phyloP scores from a whole-genome alignment of 1,284 basidiomycete species.

The Porodaedalea pini region DNA sequence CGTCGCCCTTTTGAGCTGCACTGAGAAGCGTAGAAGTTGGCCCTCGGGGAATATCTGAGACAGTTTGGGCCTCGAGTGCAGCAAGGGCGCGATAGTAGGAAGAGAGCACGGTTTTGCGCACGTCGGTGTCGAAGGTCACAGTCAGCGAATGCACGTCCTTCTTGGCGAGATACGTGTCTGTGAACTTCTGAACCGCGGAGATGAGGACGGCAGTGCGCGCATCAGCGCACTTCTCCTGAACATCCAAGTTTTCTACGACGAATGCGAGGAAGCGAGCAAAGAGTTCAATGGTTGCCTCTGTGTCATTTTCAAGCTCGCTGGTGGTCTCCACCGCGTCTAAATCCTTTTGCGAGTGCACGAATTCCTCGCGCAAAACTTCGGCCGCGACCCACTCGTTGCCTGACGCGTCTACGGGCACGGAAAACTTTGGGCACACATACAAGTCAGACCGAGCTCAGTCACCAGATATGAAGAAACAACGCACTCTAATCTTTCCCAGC shows the following conservation, averaged over 20 bases:
- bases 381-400: constrained; percentile 84
- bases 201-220: constrained; percentile 69
- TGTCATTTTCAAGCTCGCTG: constrained; percentile 48
- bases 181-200: constrained; percentile 75
- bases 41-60: constrained; percentile 58
- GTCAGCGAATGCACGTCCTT: constrained; percentile 82
- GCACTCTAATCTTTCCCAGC: constrained; percentile 61
- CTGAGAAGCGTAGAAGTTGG: constrained; percentile 74
- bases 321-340: constrained; percentile 51
- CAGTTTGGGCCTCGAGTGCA: constrained; percentile 60
- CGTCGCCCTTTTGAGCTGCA: constrained; percentile 65
- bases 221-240: constrained; percentile 47
- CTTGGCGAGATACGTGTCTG: constrained; percentile 67
- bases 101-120: constrained; percentile 73
- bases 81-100: constrained; percentile 81
- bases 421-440: constrained; percentile 42
- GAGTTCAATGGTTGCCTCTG: constrained; percentile 71
- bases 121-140: constrained; percentile 71
- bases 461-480: constrained; percentile 26
- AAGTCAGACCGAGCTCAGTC: constrained; percentile 1
- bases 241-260: constrained; percentile 57
- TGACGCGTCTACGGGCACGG: constrained; percentile 78
- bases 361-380: constrained; percentile 85
- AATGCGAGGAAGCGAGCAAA: constrained; percentile 78
- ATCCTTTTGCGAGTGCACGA: constrained; percentile 62